Base-by-base conservation (phyloP, 352 stramenopile species). In the Phytophthora meadii region DNA sequence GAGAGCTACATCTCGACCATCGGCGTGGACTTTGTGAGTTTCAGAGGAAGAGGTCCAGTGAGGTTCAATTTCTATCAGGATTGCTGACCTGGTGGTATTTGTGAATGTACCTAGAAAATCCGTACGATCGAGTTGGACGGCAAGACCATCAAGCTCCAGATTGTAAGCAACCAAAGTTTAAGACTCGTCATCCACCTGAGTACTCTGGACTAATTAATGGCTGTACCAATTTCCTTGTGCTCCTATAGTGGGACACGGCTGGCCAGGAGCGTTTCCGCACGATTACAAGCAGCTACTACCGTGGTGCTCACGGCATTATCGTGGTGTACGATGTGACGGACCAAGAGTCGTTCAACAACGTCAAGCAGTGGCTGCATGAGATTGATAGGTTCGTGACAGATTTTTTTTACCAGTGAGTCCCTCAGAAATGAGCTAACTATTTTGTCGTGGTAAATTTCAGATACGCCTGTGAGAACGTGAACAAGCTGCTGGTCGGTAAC, bases 1-100 rank as follows among this genome's bases (percentile, higher is more conserved):
- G 97, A 99, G 75, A 99, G 93, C 65, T 99, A 99, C 81, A 99
- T 99, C 77, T 99, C 97, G 50, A 99, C 98, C 57, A 99, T 99
- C 79, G 98, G 98, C 74, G 97, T 99, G 40, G 98, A 99, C 82
- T 99, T 99, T 84, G 95, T 99, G 87, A 92, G 92, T 98, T 11
- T 17, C 39, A 7, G 22, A 2, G 14, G 30, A 8, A 36, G 27
- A 22, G 39, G 14, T 30, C 17, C 32, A 36, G 24, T 8, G 10
- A 44, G 5, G 32, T 9, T 1, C 50, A 17, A 5, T 49, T 65
- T 45, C 3, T 28, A 42, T 25, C 32, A 65, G 34, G 17, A 32
- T 56, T 58, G 44, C 61, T 79, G 34, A 70, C 51, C 32, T 52
- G 55, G n/a, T 58, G 30, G 45, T 68, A 17, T 10, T 50, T 53